Base-by-base conservation (phyloP, 495 filamentous ascomycete genomes). In the Evernia prunastri region DNA sequence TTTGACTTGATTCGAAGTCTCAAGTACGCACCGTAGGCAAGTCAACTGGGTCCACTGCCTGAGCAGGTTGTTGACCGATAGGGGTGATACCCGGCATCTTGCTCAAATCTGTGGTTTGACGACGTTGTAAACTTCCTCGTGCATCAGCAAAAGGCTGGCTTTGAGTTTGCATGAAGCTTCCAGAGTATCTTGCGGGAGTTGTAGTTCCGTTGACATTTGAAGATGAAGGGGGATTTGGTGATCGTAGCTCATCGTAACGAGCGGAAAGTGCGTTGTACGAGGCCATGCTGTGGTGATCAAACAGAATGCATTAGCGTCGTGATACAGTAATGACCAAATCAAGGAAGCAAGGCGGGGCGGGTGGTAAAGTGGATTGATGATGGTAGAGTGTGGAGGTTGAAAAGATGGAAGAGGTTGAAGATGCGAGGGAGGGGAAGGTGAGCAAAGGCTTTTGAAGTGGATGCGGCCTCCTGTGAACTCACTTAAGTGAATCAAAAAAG, bases 81-180 rank as follows among this genome's bases (percentile, higher is more conserved):
- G 89, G 85, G 58, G 83, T 87, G 79, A 93, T 81, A 69, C 88
- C 89, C 67, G 90, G 88, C 74, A 95, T 80, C 76, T 89, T 89
- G 71, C 91, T 89, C 62, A 90, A 88, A 70, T 94, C 90, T 35
- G 91, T 94, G 62, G 94, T 98, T 79, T 97, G 97, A 65, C 94
- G 88, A 74, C 94, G 88, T 75, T 92, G 90, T 67, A 96, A 79
- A 67, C 85, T 87, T 49, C 82, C 81, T 74, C 91, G 83, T 59
- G 82, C 80, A 67, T 91, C 88, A 67, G 81, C 82, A 42, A 79
- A 81, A 56, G 77, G 77, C 68, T 81, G 81, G 64, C 81, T 81
- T 31, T 69, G 69, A 42, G 78, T 79, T 58, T 83, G 77, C 67
- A 84, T 78, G 61, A 82, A 76, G 63, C 74, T 83, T 64, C 79